Conservation (phyloP, 257 asterid genomes). For the Craterostigma plantagineum region DNA sequence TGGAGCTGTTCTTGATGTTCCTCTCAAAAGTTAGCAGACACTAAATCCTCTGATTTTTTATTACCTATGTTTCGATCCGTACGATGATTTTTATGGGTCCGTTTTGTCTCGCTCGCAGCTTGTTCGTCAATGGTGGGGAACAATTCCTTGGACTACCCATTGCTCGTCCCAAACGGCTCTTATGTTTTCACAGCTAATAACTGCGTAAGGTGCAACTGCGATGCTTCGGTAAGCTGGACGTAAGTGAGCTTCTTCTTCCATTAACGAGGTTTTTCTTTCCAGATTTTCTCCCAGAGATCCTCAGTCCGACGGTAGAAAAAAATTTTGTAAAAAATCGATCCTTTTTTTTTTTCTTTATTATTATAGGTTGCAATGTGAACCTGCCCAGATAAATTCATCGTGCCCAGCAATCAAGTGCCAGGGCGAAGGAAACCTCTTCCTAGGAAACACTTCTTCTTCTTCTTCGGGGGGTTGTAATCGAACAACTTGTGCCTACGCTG, state of each 20-base stretch:
- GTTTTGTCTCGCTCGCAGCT: slow-evolving; percentile 21
- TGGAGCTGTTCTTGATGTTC: slow-evolving; percentile 54
- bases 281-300: no score
- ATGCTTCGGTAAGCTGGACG: slow-evolving; percentile 45
- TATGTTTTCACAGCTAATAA: slow-evolving; percentile 46
- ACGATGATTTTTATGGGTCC: no score
- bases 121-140: slow-evolving; percentile 41
- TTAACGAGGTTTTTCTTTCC: no score
- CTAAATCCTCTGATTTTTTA: no score
- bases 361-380: slow-evolving; percentile 51
- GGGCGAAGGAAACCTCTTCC: slow-evolving; percentile 15
- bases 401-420: slow-evolving; percentile 38
- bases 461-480: slow-evolving; percentile 25
- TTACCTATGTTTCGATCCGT: no score
- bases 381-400: slow-evolving; percentile 28
- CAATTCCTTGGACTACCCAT: slow-evolving; percentile 43
- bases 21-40: slow-evolving; percentile 37
- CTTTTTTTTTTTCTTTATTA: not conserved
- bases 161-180: slow-evolving; percentile 47
- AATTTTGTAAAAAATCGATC: no score
- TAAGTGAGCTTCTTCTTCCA: slow-evolving; percentile 22
- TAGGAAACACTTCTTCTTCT: slow-evolving; percentile 41
- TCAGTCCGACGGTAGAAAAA: no score
- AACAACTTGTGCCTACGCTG: slow-evolving; percentile 52
- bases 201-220: slow-evolving; percentile 56